A percentile compares a stretch with the other conserved stretches of the same genome.
phyloP scores from a whole-genome alignment of 805 yeast species.

The Saturnispora sanitii region DNA sequence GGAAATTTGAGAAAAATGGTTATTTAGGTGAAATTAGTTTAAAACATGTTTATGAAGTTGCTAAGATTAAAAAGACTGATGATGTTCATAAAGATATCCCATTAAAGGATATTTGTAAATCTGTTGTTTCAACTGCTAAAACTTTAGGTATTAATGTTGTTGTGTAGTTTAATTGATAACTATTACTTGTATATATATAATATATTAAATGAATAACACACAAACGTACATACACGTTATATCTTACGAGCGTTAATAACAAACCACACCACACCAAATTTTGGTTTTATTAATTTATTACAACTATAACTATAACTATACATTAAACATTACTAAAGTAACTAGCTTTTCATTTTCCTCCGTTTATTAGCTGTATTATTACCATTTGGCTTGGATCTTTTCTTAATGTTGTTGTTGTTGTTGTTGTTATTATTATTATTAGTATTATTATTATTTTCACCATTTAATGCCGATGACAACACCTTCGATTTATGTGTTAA shows the following conservation, averaged over 20 bases:
- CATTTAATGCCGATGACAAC: not conserved
- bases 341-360: too few species aligned
- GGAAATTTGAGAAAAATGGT: conserved; percentile 32
- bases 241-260: too few species aligned
- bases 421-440: conserved; percentile 15
- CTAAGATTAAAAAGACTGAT: conserved; percentile 85
- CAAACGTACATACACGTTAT: too few species aligned
- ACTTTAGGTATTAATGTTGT: conserved; percentile 81
- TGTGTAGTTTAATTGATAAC: conserved; percentile 28
- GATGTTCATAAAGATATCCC: conserved; percentile 62
- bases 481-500: conserved; percentile 41
- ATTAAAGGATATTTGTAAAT: conserved; percentile 68
- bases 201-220: too few species aligned
- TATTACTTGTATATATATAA: conserved; percentile 1
- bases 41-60: conserved; percentile 90
- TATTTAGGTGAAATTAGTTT: conserved; percentile 41
- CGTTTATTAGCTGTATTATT: too few species aligned
- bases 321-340: too few species aligned
- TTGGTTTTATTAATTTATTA: too few species aligned
- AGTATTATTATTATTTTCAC: not conserved
- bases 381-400: too few species aligned
- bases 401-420: conserved; percentile 85
- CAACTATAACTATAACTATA: too few species aligned
- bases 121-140: conserved; percentile 80
- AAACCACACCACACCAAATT: too few species aligned